A percentile compares a stretch with the other conserved stretches of the same genome.
These are phyloP conservation scores for Scedosporium apiospermum DNA, from an alignment of 2,329 filamentous ascomycete species.

Conservation along the genomic window DNA sequence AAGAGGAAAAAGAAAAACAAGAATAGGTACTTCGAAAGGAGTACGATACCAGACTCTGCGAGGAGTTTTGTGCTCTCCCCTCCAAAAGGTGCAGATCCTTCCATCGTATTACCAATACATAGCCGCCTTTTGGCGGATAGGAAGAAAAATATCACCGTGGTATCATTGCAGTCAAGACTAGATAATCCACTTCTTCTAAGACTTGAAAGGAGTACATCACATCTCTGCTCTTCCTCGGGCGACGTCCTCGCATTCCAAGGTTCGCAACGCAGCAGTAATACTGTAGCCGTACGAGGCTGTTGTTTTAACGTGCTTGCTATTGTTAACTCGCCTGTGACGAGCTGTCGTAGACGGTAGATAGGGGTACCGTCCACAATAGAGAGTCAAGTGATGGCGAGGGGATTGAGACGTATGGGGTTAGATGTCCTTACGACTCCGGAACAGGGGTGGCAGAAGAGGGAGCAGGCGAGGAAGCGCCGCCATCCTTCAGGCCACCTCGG, in stretches of 20 bases:
- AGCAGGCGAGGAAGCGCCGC: conserved; percentile 46
- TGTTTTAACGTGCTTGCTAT: not conserved
- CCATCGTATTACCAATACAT: conserved; percentile 1
- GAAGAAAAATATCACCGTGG: conserved; percentile 3
- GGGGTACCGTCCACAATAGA: not conserved
- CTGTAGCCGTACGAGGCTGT: not conserved
- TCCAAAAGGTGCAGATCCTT: not conserved
- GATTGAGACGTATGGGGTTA: not conserved
- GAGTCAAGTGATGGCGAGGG: not conserved
- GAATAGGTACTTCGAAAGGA: not conserved
- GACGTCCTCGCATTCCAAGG: not conserved
- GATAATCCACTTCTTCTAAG: conserved; percentile 5
- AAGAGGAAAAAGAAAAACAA: not conserved
- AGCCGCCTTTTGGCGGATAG: not conserved
- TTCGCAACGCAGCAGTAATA: not conserved
- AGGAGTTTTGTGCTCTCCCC: too few species aligned
- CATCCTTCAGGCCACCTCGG: conserved; percentile 50
- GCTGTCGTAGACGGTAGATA: not conserved
- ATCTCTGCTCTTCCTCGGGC: not conserved
- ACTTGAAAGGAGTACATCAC: not conserved
- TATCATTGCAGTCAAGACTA: conserved; percentile 5
- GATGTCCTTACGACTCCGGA: conserved; percentile 18
- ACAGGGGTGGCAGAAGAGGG: conserved; percentile 40
- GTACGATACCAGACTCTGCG: not conserved
- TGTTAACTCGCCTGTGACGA: not conserved